phyloP scores from a whole-genome alignment of 148 eudicot species.

The Hydrangea macrophylla region DNA sequence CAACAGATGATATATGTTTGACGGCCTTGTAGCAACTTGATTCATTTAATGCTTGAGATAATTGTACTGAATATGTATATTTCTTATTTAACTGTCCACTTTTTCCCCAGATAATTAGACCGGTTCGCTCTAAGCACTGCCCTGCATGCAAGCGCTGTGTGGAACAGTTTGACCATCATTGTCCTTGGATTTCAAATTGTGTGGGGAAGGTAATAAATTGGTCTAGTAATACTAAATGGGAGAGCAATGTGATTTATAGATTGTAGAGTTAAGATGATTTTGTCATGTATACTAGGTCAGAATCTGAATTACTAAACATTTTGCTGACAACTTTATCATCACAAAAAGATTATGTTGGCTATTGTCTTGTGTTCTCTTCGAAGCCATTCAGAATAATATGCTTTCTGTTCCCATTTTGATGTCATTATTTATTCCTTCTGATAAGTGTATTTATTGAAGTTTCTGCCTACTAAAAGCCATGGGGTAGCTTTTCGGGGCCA shows the following conservation, averaged over 20 bases:
- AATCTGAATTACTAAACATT: neutral
- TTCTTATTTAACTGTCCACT: constrained; percentile 6
- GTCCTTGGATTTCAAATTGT: constrained; percentile 99
- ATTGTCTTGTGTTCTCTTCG: neutral
- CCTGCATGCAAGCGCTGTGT: constrained; percentile 78
- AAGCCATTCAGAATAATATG: too few species aligned
- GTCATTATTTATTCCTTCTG: too few species aligned
- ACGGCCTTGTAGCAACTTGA: neutral
- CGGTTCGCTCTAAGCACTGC: constrained; percentile 82
- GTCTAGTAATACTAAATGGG: neutral
- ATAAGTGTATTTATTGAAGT: too few species aligned
- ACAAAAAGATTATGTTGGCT: neutral
- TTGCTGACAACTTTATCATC: neutral
- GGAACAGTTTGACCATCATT: constrained; percentile 74
- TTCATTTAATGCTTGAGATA: neutral
- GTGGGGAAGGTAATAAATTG: constrained; percentile 74
- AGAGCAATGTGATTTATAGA: neutral
- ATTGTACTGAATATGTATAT: neutral
- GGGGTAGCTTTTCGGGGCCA: too few species aligned
- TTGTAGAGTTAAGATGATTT: neutral
- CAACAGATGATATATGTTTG: neutral
- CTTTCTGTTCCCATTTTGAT: too few species aligned
- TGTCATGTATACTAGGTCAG: neutral
- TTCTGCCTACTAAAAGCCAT: too few species aligned
- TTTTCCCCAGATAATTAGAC: constrained; percentile 55